Evolutionary conservation across 306 rosid genomes (phyloP), one percentile per base, ranked within the genome.

Genomic region (Ziziphus jujuba): DNA sequence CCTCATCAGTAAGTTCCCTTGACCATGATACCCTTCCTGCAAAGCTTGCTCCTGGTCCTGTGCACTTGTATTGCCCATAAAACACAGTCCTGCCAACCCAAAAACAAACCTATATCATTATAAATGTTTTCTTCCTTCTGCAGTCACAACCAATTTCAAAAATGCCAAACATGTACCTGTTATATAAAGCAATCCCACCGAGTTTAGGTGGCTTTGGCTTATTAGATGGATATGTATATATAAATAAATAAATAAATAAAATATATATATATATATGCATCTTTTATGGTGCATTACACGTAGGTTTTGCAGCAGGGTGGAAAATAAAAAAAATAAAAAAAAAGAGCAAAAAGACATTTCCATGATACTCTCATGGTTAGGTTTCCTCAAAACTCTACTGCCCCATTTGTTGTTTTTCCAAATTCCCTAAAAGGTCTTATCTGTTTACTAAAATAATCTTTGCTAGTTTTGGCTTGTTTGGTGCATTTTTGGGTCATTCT

Each of bases 11-110:
- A 35, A 93, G 97, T 55, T 90, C 99, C 78, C 95, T 84, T 10
- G 97, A 84, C 99, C 99, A 93, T 20, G 99, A 78, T 0, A 93
- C 99, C 64, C 99, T 88, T 34, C 99, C 99, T 22, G 96, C 97
- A 84, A 59, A 90, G 45, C 66, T 80, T 16, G 97, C 87, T 62
- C 99, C 99, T 23, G 76, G 70, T 72, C 99, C 99, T 16, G 90
- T 84, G 82, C 99, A 93, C 79, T 84, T 88, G 85, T 93, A 93
- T 49, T 93, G 97, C 63, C 99, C 99, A 82, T 90, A 93, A 75
- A 84, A 93, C 59, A 90, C 99, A 22, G 99, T 93, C 97, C 99
- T 92, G 77, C 76, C 59, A 55, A 8, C 47, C 57, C 17, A 5
- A 19, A 14, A 51, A 66, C 33, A 19, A 12, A 53, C 16, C 31